Evolutionary conservation across 805 yeast genomes (phyloP), one percentile per base, ranked within the genome.

Genomic region (Spathaspora arborariae): DNA sequence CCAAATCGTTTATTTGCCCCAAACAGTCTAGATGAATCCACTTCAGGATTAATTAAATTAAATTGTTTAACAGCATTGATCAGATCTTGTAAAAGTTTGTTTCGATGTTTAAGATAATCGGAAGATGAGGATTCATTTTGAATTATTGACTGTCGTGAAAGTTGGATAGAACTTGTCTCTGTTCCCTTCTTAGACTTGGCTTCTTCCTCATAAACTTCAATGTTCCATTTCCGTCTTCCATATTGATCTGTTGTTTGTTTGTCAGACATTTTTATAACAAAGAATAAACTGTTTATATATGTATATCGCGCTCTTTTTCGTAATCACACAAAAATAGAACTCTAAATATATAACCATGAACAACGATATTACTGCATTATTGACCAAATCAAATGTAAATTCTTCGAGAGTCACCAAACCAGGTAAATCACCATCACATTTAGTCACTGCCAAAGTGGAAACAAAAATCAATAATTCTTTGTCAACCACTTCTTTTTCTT

Each of bases 211-310:
- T 83, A 85, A 26, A 79, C 85, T 19, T 81, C 83, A 42, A 78
- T 78, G 52, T 87, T 79, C 95, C 95, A 87, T 1, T 83, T 78
- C 49, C 82, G 72, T 48, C 95, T 69, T 0, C 94, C 95, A 62
- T 73, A 72, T 49, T 71, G 77, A 50, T 72, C 77, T 1, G 57
- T 56, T n/a, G 68, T 54, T 30, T 30, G 35, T 30, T 30, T 30
- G 18, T 30, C 35, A 4, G 35, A 30, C 35, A 30, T 30, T 10
- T 30, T 30, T 13, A 30, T 15, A 10, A 15, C 35, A 30, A 15
- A 10, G 6, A 13, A 15, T 30, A 30, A 13, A 13, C 10, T n/a
- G 8, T 13, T 30, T 24, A 3, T 5, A 24, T 24, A 9, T 9
- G 10, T 2, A 9, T 7, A 9, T 10, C 27, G 27, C 8, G 5